phyloP scores from a whole-genome alignment of 2,329 filamentous ascomycete species.

The Exophiala xenobiotica region DNA sequence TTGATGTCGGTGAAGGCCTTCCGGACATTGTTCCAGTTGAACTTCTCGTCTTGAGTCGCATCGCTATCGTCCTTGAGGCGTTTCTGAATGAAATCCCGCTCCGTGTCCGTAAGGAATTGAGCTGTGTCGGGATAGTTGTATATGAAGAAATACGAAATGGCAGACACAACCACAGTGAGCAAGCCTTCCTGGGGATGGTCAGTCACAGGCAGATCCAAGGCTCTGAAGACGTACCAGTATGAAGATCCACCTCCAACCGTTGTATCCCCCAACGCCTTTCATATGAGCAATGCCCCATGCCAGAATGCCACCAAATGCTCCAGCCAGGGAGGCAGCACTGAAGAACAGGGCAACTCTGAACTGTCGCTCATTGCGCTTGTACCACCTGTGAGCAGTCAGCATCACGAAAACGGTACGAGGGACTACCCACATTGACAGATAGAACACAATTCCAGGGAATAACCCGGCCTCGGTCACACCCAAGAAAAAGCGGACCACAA shows the following conservation, averaged over 20 bases:
- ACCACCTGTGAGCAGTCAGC: slow-evolving; percentile 44
- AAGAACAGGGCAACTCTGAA: slow-evolving; percentile 62
- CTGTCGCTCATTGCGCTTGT: slow-evolving; percentile 59
- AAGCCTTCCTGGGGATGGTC: slow-evolving; percentile 55
- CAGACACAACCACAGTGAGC: slow-evolving; percentile 60
- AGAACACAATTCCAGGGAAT: slow-evolving; percentile 56
- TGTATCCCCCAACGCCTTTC: slow-evolving; percentile 48
- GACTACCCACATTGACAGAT: slow-evolving; percentile 53
- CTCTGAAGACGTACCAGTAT: slow-evolving; percentile 43
- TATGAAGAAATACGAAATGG: slow-evolving; percentile 41
- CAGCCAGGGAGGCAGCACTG: slow-evolving; percentile 57
- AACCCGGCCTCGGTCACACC: slow-evolving; percentile 39
- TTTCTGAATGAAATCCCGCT: slow-evolving; percentile 59
- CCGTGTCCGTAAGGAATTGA: slow-evolving; percentile 46
- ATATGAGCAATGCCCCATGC: slow-evolving; percentile 55
- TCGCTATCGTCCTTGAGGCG: slow-evolving; percentile 68
- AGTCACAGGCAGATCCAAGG: background rate
- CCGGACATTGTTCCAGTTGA: slow-evolving; percentile 65
- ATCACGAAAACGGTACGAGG: background rate
- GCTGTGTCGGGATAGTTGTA: slow-evolving; percentile 45
- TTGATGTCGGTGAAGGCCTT: slow-evolving; percentile 66
- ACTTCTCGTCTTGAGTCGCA: slow-evolving; percentile 65
- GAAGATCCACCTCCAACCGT: slow-evolving; percentile 65
- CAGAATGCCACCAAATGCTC: slow-evolving; percentile 61
- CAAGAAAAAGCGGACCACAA: slow-evolving; percentile 39